Evolutionary conservation across 352 stramenopile species (phyloP), one percentile per base, ranked within the genome.

Genomic region (Vaucheria bursata): DNA sequence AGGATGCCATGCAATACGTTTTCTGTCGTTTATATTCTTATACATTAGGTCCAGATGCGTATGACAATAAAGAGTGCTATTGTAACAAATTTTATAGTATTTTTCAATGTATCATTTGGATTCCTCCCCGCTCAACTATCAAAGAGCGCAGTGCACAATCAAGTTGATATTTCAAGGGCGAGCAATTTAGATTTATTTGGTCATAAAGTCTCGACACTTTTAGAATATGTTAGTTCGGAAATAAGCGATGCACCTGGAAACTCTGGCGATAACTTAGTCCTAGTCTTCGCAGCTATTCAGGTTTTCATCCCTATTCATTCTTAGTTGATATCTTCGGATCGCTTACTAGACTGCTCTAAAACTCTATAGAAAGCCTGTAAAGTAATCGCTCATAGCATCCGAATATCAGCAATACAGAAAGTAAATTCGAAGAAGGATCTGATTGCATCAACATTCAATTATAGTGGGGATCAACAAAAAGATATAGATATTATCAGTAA

Each of bases 401-500:
- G 45, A 25, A 12, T 59, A 12, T 12, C 45, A 59, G 45, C 45
- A 12, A 59, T 59, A 59, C 45, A 59, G 12, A 59, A 59, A 25
- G 45, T 25, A 25, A 59, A 25, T 25, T 59, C 12, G 45, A 12
- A 59, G 45, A 59, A 25, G 25, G 12, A 12, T 12, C 12, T 25
- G 25, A 12, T 25, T 18, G 45, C 45, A 59, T 12, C 45, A 25
- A 25, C 45, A 59, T 25, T 59, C 45, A 97, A 97, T 84, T 85
- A 94, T 12, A 94, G 94, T 32, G 93, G 92, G 29, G 93, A 97
- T 78, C 86, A 91, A 65, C 91, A 96, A 40, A 97, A 97, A 87
- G 95, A 96, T 84, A 87, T 97, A 50, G 93, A 97, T 82, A 81
- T 97, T 36, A 82, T 97, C 49, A 81, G 91, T 35, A 97, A 97